Evolutionary conservation across 306 rosid species (phyloP).

Genomic region (Rosa lucieae): DNA sequence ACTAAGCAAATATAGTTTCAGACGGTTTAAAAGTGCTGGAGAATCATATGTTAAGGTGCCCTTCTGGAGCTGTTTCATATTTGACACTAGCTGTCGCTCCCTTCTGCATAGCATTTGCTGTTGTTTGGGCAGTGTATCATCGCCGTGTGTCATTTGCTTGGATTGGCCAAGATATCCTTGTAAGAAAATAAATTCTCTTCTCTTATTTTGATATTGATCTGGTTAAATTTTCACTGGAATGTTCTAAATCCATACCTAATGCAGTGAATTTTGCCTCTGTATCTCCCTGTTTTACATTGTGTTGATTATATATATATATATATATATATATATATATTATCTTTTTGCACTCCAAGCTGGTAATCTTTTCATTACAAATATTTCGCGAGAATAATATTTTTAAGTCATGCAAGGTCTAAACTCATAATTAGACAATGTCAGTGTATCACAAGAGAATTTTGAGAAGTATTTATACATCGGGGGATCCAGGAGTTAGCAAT

Average conservation of each 20-base stretch:
- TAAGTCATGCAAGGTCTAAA: neutral
- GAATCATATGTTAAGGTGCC: conserved; percentile 79
- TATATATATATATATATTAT: too few relatives aligned
- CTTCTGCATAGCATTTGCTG: conserved; percentile 84
- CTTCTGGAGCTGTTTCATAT: too few relatives aligned
- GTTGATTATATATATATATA: too few relatives aligned
- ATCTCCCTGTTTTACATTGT: too few relatives aligned
- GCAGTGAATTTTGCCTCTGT: too few relatives aligned
- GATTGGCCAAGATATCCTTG: conserved; percentile 98
- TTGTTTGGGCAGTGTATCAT: conserved; percentile 80
- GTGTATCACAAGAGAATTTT: neutral
- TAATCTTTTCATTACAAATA: neutral
- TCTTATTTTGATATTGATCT: conserved; percentile 20
- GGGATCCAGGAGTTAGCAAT: neutral
- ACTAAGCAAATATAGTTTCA: too few relatives aligned
- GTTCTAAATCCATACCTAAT: too few relatives aligned
- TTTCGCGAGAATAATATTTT: neutral
- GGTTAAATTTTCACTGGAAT: too few relatives aligned
- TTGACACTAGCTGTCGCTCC: too few relatives aligned
- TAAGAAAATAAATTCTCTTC: conserved; percentile 43
- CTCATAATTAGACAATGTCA: neutral
- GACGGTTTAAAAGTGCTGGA: conserved; percentile 70
- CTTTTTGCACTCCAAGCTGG: neutral
- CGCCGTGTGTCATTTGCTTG: conserved; percentile 67
- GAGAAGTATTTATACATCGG: neutral